Evolutionary conservation across 225 moss, liverwort and hornwort species (phyloP).

Genomic region (Physcomitrellopsis africana): DNA sequence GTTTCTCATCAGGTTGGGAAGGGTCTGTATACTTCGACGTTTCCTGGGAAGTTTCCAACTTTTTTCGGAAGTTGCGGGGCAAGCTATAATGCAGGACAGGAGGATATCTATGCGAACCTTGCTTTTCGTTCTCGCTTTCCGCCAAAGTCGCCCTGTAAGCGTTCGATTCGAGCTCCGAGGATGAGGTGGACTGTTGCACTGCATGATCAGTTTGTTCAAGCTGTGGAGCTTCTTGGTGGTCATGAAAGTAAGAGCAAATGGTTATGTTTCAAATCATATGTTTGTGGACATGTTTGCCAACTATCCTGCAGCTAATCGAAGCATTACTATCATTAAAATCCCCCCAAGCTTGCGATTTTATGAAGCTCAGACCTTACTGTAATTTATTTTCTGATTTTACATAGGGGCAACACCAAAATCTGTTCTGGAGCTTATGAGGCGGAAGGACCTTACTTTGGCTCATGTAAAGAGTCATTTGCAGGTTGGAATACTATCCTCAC

Average conservation of each 20-base stretch:
- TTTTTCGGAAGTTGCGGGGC: slow-evolving; percentile 11
- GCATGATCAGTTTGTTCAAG: slow-evolving; percentile 83
- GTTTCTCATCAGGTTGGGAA: slow-evolving; percentile 19
- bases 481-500: slow-evolving; percentile 38
- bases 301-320: not conserved
- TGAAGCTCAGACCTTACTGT: not conserved
- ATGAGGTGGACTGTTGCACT: slow-evolving; percentile 87
- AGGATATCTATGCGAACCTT: slow-evolving; percentile 34
- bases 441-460: slow-evolving; percentile 88
- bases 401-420: slow-evolving; percentile 94
- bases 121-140: slow-evolving; percentile 63
- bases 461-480: slow-evolving; percentile 97
- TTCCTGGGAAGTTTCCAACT: slow-evolving; percentile 27
- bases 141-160: slow-evolving; percentile 67
- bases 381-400: slow-evolving; percentile 10
- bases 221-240: slow-evolving; percentile 90
- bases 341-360: not conserved
- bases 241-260: slow-evolving; percentile 71
- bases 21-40: slow-evolving; percentile 19
- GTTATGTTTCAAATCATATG: not conserved
- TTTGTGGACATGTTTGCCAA: too few relatives aligned
- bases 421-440: slow-evolving; percentile 90
- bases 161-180: slow-evolving; percentile 75
- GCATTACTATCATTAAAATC: not conserved
- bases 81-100: slow-evolving; percentile 20